A percentile compares a stretch with the other conserved stretches of the same genome.
Evolutionary conservation across 805 yeast genomes (phyloP).

Genomic region (Pichia ethanolica): DNA sequence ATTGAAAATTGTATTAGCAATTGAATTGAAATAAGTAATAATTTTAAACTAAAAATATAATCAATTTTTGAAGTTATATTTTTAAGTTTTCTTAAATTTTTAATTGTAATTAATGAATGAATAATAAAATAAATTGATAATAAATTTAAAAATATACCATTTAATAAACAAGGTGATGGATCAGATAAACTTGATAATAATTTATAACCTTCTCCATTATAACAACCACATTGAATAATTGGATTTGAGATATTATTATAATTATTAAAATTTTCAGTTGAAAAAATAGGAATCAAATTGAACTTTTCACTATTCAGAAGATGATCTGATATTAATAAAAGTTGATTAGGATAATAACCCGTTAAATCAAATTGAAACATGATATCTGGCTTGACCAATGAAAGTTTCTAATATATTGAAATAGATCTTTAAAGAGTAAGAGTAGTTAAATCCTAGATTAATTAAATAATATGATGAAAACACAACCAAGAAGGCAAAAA

Average conservation of each 20-base stretch:
- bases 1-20: conserved; percentile 28
- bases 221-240: conserved; percentile 24
- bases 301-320: neutral
- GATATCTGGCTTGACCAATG: neutral
- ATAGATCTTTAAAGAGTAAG: no score
- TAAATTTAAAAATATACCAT: conserved; percentile 34
- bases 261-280: neutral
- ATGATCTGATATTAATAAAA: neutral
- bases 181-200: conserved; percentile 35
- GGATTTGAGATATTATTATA: neutral
- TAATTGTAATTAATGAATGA: conserved; percentile 31
- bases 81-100: conserved; percentile 27
- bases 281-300: neutral
- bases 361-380: conserved; percentile 4
- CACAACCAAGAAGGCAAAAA: no score
- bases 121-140: conserved; percentile 32
- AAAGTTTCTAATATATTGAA: neutral
- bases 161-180: conserved; percentile 44
- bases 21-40: conserved; percentile 34
- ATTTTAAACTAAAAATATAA: conserved; percentile 37
- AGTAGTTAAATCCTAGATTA: no score
- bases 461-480: no score
- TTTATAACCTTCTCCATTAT: conserved; percentile 38
- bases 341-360: neutral
- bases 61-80: conserved; percentile 24